These are phyloP conservation scores for Lagerstroemia speciosa DNA, from an alignment of 345 rosid species.

Conservation along the genomic window DNA sequence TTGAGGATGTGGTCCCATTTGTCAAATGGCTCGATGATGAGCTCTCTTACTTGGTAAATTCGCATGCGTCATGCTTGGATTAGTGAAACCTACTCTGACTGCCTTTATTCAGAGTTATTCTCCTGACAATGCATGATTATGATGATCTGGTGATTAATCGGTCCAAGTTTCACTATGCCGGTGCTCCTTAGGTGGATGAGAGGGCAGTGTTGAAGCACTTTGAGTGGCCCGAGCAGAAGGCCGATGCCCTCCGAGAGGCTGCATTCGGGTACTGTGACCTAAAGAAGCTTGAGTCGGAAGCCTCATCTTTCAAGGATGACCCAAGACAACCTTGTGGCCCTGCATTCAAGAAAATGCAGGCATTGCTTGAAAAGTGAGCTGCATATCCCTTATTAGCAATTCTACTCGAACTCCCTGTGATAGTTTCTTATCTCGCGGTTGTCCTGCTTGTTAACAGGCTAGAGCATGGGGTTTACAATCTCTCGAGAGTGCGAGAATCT, in stretches of 20 bases:
- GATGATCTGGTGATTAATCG: not conserved
- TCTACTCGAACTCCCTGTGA: not conserved
- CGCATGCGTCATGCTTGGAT: too few relatives aligned
- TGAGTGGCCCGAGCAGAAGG: slow-evolving; percentile 91
- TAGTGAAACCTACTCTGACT: too few relatives aligned
- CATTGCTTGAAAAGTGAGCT: slow-evolving; percentile 70
- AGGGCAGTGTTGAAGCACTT: slow-evolving; percentile 90
- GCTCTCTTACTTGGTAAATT: slow-evolving; percentile 64
- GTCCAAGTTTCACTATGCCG: not conserved
- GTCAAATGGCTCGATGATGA: slow-evolving; percentile 98
- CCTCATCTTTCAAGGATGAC: slow-evolving; percentile 58
- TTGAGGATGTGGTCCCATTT: slow-evolving; percentile 88
- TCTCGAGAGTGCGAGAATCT: slow-evolving; percentile 88
- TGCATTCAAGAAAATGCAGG: slow-evolving; percentile 90
- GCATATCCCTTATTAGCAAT: not conserved
- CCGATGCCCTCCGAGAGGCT: slow-evolving; percentile 83
- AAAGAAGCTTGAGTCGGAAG: slow-evolving; percentile 73
- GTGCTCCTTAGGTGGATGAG: slow-evolving; percentile 55
- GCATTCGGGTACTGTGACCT: slow-evolving; percentile 88
- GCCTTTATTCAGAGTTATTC: too few relatives aligned
- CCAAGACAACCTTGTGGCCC: slow-evolving; percentile 55
- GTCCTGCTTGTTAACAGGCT: slow-evolving; percentile 31
- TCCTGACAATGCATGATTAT: not conserved
- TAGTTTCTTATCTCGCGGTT: not conserved
- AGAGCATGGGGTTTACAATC: slow-evolving; percentile 85